Evolutionary conservation across 1,284 basidiomycete species (phyloP), one percentile per base, ranked within the genome.

Genomic region (Xerocomus alliaceus): DNA sequence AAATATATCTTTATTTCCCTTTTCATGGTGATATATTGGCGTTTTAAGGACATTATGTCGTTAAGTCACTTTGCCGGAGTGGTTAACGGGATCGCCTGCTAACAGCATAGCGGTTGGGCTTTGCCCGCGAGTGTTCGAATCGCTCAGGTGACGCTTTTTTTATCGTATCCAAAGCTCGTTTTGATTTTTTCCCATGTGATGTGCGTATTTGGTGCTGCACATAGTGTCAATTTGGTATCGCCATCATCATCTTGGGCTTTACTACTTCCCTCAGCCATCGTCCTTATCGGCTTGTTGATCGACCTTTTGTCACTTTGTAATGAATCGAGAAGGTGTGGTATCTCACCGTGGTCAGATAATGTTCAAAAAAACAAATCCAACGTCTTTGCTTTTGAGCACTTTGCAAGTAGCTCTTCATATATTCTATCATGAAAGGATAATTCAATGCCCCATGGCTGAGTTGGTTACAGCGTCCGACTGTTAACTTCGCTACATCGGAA

Each of bases 41-140:
- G n/a, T n/a, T n/a, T n/a, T n/a, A n/a, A n/a, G n/a, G n/a, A n/a
- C 3, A 5, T 7, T 5, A 4, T 0, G 1, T 41, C 2, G 1
- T 10, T 0, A 50, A 9, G 89, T 90, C 89, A 89, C 89, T 90
- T 91, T 91, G 89, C 89, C 89, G 88, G 89, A 91, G 90, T 91
- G 89, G 89, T 91, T 91, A 91, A 91, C 89, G 89, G 89, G 89
- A 90, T 91, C 89, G 89, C 90, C 89, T 91, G 89, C 89, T 90
- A 91, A 70, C 69, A 77, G 77, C 69, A 63, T 35, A 90, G 88
- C 87, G 88, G 87, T 89, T 90, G 88, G 82, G 81, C 89, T 90
- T 88, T 90, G 87, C 81, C 82, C 88, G 89, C 89, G 87, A 84
- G 89, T 89, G 89, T 90, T 90, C 89, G 88, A 90, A 90, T 90